Evolutionary conservation across 2,329 filamentous ascomycete species (phyloP).

Genomic region (Cadophora luteo-olivacea): DNA sequence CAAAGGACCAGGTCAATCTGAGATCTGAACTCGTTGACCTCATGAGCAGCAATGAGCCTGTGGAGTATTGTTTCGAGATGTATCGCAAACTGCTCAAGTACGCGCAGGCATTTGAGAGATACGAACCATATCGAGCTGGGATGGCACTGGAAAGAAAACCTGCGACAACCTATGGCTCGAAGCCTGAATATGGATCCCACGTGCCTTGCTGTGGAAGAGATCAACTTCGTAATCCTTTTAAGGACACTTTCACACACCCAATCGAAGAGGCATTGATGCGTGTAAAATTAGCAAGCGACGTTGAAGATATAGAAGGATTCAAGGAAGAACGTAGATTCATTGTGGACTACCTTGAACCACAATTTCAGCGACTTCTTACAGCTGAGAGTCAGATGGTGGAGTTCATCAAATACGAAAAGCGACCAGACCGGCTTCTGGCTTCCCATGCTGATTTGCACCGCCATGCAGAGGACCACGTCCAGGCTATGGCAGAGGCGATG

Average conservation of each 20-base stretch:
- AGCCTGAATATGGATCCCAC: not conserved
- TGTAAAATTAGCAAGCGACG: too few relatives aligned
- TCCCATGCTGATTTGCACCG: too few relatives aligned
- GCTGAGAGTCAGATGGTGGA: too few relatives aligned
- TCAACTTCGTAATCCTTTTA: not conserved
- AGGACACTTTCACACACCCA: too few relatives aligned
- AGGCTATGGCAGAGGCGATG: too few relatives aligned
- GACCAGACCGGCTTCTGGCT: too few relatives aligned
- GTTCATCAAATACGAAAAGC: too few relatives aligned
- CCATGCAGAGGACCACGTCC: too few relatives aligned
- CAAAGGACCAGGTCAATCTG: not conserved
- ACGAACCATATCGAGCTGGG: not conserved
- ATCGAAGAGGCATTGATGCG: too few relatives aligned
- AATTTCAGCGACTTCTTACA: too few relatives aligned
- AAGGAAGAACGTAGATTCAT: not conserved
- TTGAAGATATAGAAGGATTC: not conserved
- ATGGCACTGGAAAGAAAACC: not conserved
- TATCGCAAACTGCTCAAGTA: not conserved
- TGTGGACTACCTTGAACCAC: too few relatives aligned
- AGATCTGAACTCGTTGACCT: not conserved
- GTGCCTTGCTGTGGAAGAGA: not conserved
- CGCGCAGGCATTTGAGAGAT: not conserved
- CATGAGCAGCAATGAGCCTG: not conserved
- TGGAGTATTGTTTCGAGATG: not conserved
- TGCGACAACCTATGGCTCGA: not conserved